phyloP scores from a whole-genome alignment of 257 asterid species.

The Solanum etuberosum region DNA sequence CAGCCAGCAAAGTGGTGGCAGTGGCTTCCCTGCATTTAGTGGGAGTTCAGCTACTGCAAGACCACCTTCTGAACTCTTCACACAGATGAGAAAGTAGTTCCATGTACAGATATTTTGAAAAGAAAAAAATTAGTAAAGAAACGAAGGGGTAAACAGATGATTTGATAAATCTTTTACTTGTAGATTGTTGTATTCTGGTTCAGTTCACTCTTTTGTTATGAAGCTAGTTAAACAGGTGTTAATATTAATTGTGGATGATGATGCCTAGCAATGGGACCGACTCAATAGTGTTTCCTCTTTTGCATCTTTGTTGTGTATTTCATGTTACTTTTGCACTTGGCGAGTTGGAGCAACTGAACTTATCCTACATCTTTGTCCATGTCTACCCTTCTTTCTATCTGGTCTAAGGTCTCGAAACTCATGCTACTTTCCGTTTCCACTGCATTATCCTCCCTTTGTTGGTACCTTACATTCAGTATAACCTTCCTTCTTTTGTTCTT shows the following conservation, averaged over 20 bases:
- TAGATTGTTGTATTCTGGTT: not conserved
- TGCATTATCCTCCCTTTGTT: not conserved
- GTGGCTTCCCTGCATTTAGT: slow-evolving; percentile 40
- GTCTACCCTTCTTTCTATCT: not conserved
- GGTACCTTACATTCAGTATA: not conserved
- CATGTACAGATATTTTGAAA: not conserved
- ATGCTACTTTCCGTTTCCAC: not conserved
- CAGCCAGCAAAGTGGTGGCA: slow-evolving; percentile 16
- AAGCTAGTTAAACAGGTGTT: not conserved
- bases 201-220: not conserved
- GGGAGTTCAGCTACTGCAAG: slow-evolving; percentile 35
- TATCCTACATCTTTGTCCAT: not conserved
- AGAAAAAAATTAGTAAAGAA: not conserved
- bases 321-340: not conserved
- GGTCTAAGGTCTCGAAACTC: not conserved
- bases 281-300: not conserved
- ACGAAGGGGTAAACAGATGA: not conserved
- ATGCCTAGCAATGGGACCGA: not conserved
- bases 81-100: slow-evolving; percentile 79
- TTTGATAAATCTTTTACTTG: not conserved
- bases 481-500: not conserved
- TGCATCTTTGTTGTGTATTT: not conserved
- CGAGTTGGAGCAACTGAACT: not conserved
- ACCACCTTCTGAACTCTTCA: slow-evolving; percentile 61
- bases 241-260: not conserved